phyloP scores from a whole-genome alignment of 2,329 filamentous ascomycete species.

The Cladophialophora immunda region DNA sequence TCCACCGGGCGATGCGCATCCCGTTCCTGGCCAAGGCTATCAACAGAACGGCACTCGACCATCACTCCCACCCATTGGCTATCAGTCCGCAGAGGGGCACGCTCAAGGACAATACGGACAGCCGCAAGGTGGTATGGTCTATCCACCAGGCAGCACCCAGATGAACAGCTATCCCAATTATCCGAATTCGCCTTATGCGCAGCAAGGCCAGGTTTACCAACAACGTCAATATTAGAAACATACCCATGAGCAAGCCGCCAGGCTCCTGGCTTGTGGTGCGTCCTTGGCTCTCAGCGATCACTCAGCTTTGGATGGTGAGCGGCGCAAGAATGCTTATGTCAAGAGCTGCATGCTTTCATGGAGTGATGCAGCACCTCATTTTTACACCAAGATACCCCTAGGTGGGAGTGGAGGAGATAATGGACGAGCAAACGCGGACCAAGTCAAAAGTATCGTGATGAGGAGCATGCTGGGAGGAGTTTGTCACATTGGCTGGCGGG shows the following conservation, averaged over 20 bases:
- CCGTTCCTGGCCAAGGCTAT: conserved; percentile 50
- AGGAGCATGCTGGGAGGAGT: conserved; percentile 31
- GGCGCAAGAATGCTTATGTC: conserved; percentile 15
- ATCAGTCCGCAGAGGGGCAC: conserved; percentile 66
- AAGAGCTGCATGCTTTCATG: conserved; percentile 22
- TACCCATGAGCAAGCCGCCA: background rate
- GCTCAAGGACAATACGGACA: conserved; percentile 70
- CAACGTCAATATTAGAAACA: conserved; percentile 55
- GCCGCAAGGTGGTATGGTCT: conserved; percentile 55
- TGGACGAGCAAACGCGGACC: conserved; percentile 24
- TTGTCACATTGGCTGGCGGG: conserved; percentile 30
- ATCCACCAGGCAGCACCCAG: conserved; percentile 56
- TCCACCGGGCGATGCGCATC: conserved; percentile 53
- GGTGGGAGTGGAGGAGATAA: conserved; percentile 42
- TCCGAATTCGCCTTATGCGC: conserved; percentile 60
- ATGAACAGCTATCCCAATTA: conserved; percentile 57
- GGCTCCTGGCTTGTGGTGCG: conserved; percentile 12
- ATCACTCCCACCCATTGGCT: conserved; percentile 79
- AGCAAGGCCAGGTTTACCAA: conserved; percentile 60
- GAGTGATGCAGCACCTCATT: conserved; percentile 37
- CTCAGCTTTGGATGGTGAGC: conserved; percentile 2
- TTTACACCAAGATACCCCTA: conserved; percentile 39
- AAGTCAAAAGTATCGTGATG: conserved; percentile 27
- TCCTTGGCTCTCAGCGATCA: background rate
- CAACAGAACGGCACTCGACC: conserved; percentile 63